Evolutionary conservation across 768 basidiomycete species (phyloP), one percentile per base, ranked within the genome.

Genomic region (Chalciporus piperatus): DNA sequence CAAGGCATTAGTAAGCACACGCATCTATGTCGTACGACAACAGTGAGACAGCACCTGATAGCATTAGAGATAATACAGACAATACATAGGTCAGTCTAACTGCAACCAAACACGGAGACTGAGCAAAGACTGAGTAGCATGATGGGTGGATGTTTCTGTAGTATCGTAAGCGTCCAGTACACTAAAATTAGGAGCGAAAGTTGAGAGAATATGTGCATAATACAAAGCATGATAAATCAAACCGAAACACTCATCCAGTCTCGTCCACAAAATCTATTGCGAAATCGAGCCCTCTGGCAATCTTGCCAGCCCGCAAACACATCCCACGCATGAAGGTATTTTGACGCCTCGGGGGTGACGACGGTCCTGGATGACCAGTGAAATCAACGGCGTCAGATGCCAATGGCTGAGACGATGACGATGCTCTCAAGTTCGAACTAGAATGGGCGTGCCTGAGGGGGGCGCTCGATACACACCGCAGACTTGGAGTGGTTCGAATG

Each of bases 191-290:
- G 33, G 33, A 35, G 33, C 8, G 16, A n/a, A 16, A 35, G 33
- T 35, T 35, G 16, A 14, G 16, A 35, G 16, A 35, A 4, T 14
- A 35, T 35, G 33, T 35, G 33, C 33, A n/a, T 35, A 35, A 35
- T 16, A 35, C 3, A 35, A 7, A 35, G 33, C 14, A 35, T 1
- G 27, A 45, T 42, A 33, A 17, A 4, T 12, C n/a, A 41, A 41
- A 17, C 23, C 3, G 33, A 44, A 38, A 11, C 0, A 37, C 12
- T 14, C 14, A 35, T 38, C 48, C 58, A 22, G 32, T 58, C 10
- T 61, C 64, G 54, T 75, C 73, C 19, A 74, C 73, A 52, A 75
- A 75, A 51, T 75, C 74, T 33, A 74, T 65, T 0, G 73, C 72
- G 4, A 72, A 69, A 54, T 75, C 73, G 49, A 74, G 60, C 23